Percentiles rank a stretch among this genome's conserved stretches.
phyloP scores from a whole-genome alignment of 106 monocot species.

The Dendrobium huoshanense region DNA sequence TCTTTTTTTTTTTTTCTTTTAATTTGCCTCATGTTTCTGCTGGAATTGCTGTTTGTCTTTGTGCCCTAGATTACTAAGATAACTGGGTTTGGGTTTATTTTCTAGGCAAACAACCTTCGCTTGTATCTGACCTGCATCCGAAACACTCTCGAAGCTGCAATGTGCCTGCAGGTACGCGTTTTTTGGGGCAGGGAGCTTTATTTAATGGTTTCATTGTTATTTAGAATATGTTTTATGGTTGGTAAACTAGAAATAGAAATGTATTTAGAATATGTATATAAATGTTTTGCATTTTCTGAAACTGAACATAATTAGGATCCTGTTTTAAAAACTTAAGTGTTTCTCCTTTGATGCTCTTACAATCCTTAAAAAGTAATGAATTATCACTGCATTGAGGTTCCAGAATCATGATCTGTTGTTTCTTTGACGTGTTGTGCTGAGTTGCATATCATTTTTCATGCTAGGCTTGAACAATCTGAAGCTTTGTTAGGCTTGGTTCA shows the following conservation, averaged over 20 bases:
- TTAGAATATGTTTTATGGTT: background rate
- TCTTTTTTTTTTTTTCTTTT: background rate
- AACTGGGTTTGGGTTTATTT: background rate
- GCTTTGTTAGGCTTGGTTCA: too few relatives aligned
- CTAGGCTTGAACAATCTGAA: too few relatives aligned
- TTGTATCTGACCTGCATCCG: slow-evolving; percentile 85
- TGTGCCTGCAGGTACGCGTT: slow-evolving; percentile 84
- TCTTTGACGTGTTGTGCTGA: too few relatives aligned
- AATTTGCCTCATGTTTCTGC: background rate
- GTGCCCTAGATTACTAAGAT: background rate
- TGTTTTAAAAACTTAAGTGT: background rate
- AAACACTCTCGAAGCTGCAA: slow-evolving; percentile 91
- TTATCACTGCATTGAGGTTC: too few relatives aligned
- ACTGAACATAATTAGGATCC: background rate
- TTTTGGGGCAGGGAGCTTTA: background rate
- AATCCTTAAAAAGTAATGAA: too few relatives aligned
- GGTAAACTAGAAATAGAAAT: background rate
- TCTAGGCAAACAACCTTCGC: slow-evolving; percentile 67
- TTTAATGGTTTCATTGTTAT: background rate
- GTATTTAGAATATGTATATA: background rate
- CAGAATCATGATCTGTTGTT: too few relatives aligned
- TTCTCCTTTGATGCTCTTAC: too few relatives aligned
- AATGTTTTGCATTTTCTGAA: background rate
- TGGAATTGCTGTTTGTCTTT: background rate
- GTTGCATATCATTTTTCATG: too few relatives aligned